phyloP scores from a whole-genome alignment of 2,329 filamentous ascomycete genomes.

The Phialemonium atrogriseum region DNA sequence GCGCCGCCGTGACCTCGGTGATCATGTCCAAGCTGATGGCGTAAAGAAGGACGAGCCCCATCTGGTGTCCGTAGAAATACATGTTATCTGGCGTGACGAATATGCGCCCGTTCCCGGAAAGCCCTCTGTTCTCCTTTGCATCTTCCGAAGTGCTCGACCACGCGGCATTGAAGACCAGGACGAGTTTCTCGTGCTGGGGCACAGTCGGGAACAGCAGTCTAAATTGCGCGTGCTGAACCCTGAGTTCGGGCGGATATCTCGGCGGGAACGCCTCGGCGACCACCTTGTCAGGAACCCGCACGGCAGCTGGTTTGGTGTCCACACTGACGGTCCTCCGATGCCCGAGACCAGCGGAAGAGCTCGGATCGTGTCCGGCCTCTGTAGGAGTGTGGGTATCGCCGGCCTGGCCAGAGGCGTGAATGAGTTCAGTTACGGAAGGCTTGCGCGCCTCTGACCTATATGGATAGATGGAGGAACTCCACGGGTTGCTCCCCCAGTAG shows the following conservation, averaged over 20 bases:
- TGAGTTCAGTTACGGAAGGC: slow-evolving; percentile 14
- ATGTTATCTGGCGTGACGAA: slow-evolving; percentile 83
- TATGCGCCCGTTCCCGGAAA: slow-evolving; percentile 63
- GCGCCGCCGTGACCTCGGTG: slow-evolving; percentile 80
- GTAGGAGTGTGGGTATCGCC: too few relatives aligned
- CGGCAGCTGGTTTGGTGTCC: slow-evolving; percentile 16
- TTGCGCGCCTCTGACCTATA: slow-evolving; percentile 14
- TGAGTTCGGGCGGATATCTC: slow-evolving; percentile 75
- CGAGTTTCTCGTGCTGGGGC: slow-evolving; percentile 67
- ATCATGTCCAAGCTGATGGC: slow-evolving; percentile 68
- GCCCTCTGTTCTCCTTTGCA: slow-evolving; percentile 35
- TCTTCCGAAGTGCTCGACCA: slow-evolving; percentile 55
- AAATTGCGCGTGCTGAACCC: slow-evolving; percentile 87
- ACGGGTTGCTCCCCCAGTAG: slow-evolving; percentile 84
- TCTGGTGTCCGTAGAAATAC: slow-evolving; percentile 94
- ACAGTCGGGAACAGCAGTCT: slow-evolving; percentile 81
- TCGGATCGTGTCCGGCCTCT: too few relatives aligned
- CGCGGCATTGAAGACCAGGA: slow-evolving; percentile 86
- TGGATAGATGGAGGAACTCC: slow-evolving; percentile 39
- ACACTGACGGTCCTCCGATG: too few relatives aligned
- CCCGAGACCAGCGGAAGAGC: too few relatives aligned
- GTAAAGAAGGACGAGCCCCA: slow-evolving; percentile 82
- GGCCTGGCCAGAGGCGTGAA: slow-evolving; percentile 1
- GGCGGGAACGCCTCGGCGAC: slow-evolving; percentile 52
- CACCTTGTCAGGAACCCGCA: slow-evolving; percentile 20